phyloP scores from a whole-genome alignment of 2,329 filamentous ascomycete genomes.

The Ophiostoma piceae region DNA sequence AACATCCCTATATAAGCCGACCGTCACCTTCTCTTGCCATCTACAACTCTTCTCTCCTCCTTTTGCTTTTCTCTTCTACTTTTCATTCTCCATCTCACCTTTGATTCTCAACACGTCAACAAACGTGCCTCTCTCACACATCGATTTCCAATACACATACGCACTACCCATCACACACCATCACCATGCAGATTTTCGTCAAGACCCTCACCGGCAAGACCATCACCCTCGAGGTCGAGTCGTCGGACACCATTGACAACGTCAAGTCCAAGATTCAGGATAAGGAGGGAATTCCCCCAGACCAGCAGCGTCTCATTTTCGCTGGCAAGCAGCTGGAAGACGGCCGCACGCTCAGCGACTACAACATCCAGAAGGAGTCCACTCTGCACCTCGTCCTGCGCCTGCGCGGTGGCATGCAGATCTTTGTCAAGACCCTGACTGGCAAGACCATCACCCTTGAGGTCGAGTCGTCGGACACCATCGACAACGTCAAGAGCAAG shows the following conservation, averaged over 20 bases:
- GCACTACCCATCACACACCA: constrained; percentile 31
- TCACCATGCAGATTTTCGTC: constrained; percentile 69
- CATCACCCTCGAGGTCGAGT: constrained; percentile 63
- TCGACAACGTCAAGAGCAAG: constrained; percentile 95
- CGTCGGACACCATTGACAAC: constrained; percentile 65
- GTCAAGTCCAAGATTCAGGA: constrained; percentile 68
- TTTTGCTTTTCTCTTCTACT: constrained; percentile 18
- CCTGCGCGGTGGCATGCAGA: constrained; percentile 61
- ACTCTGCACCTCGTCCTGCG: constrained; percentile 72
- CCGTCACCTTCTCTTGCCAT: constrained; percentile 25
- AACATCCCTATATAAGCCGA: constrained; percentile 19
- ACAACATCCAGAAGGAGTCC: constrained; percentile 80
- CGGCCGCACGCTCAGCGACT: constrained; percentile 70
- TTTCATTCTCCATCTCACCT: constrained; percentile 28
- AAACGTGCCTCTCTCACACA: constrained; percentile 24
- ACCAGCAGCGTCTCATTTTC: constrained; percentile 66
- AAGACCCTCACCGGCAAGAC: constrained; percentile 68
- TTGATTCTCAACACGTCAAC: constrained; percentile 25
- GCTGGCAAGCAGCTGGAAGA: constrained; percentile 69
- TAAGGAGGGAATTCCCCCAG: constrained; percentile 66
- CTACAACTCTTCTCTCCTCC: constrained; percentile 23
- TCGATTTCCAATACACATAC: constrained; percentile 21
- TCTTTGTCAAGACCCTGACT: constrained; percentile 81
- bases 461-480: constrained; percentile 83
- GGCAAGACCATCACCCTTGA: constrained; percentile 93